These are phyloP conservation scores for Periconia sp. DNA, from an alignment of 2,329 filamentous ascomycete species.

Conservation along the genomic window DNA sequence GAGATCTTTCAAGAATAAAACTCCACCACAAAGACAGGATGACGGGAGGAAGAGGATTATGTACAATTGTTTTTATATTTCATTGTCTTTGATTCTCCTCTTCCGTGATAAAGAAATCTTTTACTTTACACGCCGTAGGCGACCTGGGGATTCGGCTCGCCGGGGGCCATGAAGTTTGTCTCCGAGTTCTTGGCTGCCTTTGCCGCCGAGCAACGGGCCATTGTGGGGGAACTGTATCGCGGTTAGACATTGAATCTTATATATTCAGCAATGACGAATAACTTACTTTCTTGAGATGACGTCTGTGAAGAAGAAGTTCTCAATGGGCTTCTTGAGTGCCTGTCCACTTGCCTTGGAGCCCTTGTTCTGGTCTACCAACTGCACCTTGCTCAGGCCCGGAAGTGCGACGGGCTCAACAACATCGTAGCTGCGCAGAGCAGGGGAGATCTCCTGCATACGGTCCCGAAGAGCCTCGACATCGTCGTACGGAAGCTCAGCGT, in stretches of 20 bases:
- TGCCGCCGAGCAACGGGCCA: slow-evolving; percentile 94
- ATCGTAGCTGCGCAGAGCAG: slow-evolving; percentile 86
- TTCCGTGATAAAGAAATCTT: slow-evolving; percentile 4
- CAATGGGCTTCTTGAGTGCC: slow-evolving; percentile 80
- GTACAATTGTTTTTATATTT: no score
- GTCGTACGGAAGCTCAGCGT: slow-evolving; percentile 85
- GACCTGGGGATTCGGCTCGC: slow-evolving; percentile 46
- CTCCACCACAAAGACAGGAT: no score
- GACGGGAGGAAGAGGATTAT: no score
- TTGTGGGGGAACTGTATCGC: slow-evolving; percentile 79
- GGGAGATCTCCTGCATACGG: slow-evolving; percentile 93
- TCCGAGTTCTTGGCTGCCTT: slow-evolving; percentile 65
- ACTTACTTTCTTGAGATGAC: slow-evolving; percentile 90
- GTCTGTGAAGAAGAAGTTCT: slow-evolving; percentile 99
- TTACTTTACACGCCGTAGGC: slow-evolving; percentile 40
- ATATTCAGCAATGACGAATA: background rate
- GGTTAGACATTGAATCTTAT: slow-evolving; percentile 15
- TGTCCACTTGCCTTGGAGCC: slow-evolving; percentile 71
- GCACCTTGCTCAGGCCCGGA: slow-evolving; percentile 82
- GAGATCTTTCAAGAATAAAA: no score
- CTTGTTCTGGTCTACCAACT: slow-evolving; percentile 96
- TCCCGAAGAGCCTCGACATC: slow-evolving; percentile 87
- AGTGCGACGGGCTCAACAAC: slow-evolving; percentile 77
- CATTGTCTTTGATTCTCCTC: no score
- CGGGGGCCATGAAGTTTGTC: slow-evolving; percentile 56